A percentile compares a stretch with the other conserved stretches of the same genome.
These are phyloP conservation scores for Cordyceps tenuipes DNA, from an alignment of 2,329 filamentous ascomycete species.

Conservation along the genomic window DNA sequence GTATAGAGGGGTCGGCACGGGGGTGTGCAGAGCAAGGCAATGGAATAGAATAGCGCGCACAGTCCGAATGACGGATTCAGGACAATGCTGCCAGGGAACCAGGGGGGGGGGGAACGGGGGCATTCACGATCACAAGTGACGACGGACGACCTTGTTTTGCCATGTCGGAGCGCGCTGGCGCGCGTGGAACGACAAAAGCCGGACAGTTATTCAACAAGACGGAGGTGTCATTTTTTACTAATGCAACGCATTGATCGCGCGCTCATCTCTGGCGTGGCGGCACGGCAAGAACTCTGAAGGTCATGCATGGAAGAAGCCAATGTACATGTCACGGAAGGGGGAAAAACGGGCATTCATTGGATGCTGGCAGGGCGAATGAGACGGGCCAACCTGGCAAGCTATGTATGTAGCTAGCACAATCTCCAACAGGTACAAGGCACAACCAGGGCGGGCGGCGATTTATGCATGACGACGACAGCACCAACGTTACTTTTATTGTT, in stretches of 20 bases:
- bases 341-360: neutral
- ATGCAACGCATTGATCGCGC: conserved; percentile 3
- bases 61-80: too few species aligned
- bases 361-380: neutral
- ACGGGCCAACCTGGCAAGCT: too few species aligned
- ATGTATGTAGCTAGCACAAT: too few species aligned
- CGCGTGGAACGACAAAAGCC: neutral
- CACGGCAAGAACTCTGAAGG: conserved; percentile 3
- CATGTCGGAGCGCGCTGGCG: neutral
- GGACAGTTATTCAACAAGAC: neutral
- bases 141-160: too few species aligned
- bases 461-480: too few species aligned
- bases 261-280: neutral
- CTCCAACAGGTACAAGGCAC: too few species aligned
- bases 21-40: too few species aligned
- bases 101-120: neutral
- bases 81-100: too few species aligned
- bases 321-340: too few species aligned
- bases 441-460: too few species aligned
- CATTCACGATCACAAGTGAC: neutral
- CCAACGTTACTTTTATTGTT: too few species aligned
- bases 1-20: neutral
- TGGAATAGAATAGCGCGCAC: too few species aligned
- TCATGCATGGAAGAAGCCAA: neutral
- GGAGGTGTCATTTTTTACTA: neutral